Evolutionary conservation across 768 basidiomycete genomes (phyloP).

Genomic region (Porphyrellus cyaneotinctus): DNA sequence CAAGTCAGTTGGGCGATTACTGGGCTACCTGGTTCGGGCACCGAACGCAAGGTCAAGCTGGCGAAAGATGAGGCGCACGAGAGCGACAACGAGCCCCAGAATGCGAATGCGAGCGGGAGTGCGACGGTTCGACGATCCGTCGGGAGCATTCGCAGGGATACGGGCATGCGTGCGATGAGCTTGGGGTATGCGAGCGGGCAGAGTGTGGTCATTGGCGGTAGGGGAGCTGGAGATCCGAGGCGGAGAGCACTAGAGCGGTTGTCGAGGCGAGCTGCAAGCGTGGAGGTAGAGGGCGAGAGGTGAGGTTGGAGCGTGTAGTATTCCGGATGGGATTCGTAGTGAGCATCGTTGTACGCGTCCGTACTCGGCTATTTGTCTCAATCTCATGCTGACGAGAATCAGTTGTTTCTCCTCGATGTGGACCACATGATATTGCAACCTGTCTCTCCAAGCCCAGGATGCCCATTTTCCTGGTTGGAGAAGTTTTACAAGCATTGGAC

Average conservation of each 20-base stretch:
- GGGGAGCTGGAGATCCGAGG: constrained; percentile 18
- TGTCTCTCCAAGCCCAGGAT: too few species aligned
- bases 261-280: constrained; percentile 17
- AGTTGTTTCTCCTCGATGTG: too few species aligned
- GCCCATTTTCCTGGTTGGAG: too few species aligned
- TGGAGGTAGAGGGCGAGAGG: constrained; percentile 8
- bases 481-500: too few species aligned
- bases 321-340: background rate
- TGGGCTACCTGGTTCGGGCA: constrained; percentile 40
- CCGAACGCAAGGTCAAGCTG: background rate
- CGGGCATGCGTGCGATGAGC: constrained; percentile 26
- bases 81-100: constrained; percentile 5
- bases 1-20: constrained; percentile 79
- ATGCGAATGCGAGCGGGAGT: background rate
- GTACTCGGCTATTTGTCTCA: background rate
- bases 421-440: too few species aligned
- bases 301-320: background rate
- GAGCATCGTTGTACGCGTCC: background rate
- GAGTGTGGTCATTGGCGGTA: background rate
- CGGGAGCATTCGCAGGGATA: constrained; percentile 11
- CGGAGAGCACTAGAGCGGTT: constrained; percentile 21
- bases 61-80: background rate
- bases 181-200: constrained; percentile 24
- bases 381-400: background rate
- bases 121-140: background rate